A percentile compares a stretch with the other conserved stretches of the same genome.
Conservation (phyloP, 495 filamentous ascomycete genomes). For the Cenococcum geophilum region DNA sequence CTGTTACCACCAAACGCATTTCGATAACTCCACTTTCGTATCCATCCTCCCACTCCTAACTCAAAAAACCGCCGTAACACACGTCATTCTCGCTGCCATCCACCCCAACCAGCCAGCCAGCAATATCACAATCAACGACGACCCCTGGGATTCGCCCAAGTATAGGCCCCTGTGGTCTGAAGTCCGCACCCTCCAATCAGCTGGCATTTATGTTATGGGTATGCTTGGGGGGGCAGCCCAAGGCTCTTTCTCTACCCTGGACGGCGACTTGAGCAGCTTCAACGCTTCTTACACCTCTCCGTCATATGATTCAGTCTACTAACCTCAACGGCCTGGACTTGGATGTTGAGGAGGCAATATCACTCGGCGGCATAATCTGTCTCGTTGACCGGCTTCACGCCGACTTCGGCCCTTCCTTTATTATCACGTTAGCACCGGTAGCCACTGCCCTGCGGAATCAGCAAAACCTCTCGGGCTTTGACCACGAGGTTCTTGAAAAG, state of each 20-base stretch:
- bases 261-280: constrained; percentile 44
- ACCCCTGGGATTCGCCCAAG: constrained; percentile 27
- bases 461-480: constrained; percentile 67
- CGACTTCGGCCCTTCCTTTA: constrained; percentile 64
- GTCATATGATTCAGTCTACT: constrained; percentile 45
- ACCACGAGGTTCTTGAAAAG: constrained; percentile 60
- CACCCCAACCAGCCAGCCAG: constrained; percentile 39
- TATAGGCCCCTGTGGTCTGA: constrained; percentile 36
- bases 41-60: constrained; percentile 40
- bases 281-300: constrained; percentile 59
- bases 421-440: constrained; percentile 75
- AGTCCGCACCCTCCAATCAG: constrained; percentile 33
- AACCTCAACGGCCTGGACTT: constrained; percentile 69
- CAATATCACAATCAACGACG: constrained; percentile 41
- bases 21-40: constrained; percentile 25
- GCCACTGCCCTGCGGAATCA: constrained; percentile 59
- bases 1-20: constrained; percentile 40
- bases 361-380: constrained; percentile 58
- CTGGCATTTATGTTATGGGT: constrained; percentile 37
- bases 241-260: constrained; percentile 33
- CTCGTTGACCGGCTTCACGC: constrained; percentile 64
- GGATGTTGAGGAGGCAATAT: constrained; percentile 78
- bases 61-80: constrained; percentile 38
- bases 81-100: constrained; percentile 40
- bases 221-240: constrained; percentile 42